Percentiles rank a stretch among this genome's conserved stretches.
Evolutionary conservation across 345 rosid genomes (phyloP).

Genomic region (Camelina sativa): DNA sequence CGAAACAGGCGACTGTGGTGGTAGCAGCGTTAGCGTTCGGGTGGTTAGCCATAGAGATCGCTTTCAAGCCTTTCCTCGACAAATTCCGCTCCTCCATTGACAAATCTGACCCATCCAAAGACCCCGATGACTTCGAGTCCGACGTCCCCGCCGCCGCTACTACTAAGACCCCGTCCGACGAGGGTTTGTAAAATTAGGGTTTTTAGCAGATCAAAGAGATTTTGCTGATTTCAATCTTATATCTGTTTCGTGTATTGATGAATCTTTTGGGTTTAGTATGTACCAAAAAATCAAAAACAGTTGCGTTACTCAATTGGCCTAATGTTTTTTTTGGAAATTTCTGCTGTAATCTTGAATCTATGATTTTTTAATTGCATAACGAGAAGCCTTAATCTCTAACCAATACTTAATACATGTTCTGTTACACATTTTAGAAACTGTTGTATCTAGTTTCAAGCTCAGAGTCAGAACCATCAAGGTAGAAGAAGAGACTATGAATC

Average conservation of each 20-base stretch:
- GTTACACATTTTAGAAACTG: not conserved
- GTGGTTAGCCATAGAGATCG: slow-evolving; percentile 87
- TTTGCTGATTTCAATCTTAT: not conserved
- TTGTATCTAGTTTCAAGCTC: not conserved
- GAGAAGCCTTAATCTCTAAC: not conserved
- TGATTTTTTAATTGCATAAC: not conserved
- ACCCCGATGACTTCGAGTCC: slow-evolving; percentile 58
- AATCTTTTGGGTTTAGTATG: not conserved
- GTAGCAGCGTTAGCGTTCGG: slow-evolving; percentile 79
- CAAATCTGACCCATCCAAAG: slow-evolving; percentile 68
- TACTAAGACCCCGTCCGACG: not conserved
- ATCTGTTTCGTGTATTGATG: not conserved
- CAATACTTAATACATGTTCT: not conserved
- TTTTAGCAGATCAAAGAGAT: not conserved
- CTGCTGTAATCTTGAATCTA: not conserved
- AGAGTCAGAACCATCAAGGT: not conserved
- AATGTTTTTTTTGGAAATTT: not conserved
- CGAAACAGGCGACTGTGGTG: slow-evolving; percentile 68
- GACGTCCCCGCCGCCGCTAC: not conserved
- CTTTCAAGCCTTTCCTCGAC: slow-evolving; percentile 79
- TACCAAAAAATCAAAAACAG: not conserved
- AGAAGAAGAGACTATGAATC: not conserved
- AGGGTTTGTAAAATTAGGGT: slow-evolving; percentile 23
- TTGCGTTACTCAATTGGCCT: not conserved
- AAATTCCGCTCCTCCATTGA: slow-evolving; percentile 71